These are phyloP conservation scores for Maudiozyma pseudohumilis DNA, from an alignment of 805 yeast species.

Conservation along the genomic window DNA sequence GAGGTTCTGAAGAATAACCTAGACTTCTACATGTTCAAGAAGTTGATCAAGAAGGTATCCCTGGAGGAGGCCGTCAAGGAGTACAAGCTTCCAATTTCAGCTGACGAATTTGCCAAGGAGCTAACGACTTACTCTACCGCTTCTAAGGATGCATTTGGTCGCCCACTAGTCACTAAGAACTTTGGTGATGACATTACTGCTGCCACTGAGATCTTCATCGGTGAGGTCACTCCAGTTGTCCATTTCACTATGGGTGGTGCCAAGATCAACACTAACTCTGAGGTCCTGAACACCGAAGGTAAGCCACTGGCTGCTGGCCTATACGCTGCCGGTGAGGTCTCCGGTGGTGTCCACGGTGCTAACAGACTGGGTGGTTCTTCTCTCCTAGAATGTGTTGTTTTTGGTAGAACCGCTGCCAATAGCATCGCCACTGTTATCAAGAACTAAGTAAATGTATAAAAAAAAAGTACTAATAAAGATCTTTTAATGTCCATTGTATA, in stretches of 20 bases:
- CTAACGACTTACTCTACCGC: slow-evolving; percentile 18
- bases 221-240: slow-evolving; percentile 49
- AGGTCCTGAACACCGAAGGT: slow-evolving; percentile 31
- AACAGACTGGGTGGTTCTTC: slow-evolving; percentile 53
- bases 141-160: slow-evolving; percentile 28
- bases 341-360: slow-evolving; percentile 61
- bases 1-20: slow-evolving; percentile 38
- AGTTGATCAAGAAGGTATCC: slow-evolving; percentile 26
- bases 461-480: too few relatives aligned
- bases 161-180: slow-evolving; percentile 28
- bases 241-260: slow-evolving; percentile 67
- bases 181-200: slow-evolving; percentile 22
- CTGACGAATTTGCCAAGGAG: slow-evolving; percentile 18
- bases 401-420: slow-evolving; percentile 43
- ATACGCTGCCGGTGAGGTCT: slow-evolving; percentile 57
- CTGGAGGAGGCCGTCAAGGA: slow-evolving; percentile 25
- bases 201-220: slow-evolving; percentile 33
- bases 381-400: slow-evolving; percentile 50
- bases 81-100: slow-evolving; percentile 15
- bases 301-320: slow-evolving; percentile 34
- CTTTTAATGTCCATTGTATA: too few relatives aligned
- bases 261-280: slow-evolving; percentile 39
- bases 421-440: slow-evolving; percentile 11
- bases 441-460: not conserved
- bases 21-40: slow-evolving; percentile 39